Percentiles rank a stretch among this genome's conserved stretches.
These are phyloP conservation scores for Glebionis coronaria DNA, from an alignment of 129 eudicot species.

Conservation along the genomic window DNA sequence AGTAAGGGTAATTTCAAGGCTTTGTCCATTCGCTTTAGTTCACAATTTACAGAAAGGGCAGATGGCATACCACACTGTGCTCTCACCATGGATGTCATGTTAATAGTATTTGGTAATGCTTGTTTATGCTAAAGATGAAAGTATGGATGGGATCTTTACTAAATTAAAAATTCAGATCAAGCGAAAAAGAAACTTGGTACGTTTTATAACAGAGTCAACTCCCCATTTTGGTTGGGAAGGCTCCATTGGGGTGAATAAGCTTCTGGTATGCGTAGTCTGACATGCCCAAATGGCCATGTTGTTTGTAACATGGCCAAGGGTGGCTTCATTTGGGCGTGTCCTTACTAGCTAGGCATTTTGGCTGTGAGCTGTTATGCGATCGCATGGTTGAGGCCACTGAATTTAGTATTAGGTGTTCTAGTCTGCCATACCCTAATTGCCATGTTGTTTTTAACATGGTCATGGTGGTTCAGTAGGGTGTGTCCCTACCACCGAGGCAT, in stretches of 20 bases:
- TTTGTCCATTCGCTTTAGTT: neutral
- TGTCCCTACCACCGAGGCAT: no score
- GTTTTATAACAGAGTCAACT: no score
- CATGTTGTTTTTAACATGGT: no score
- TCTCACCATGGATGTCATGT: neutral
- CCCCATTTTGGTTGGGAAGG: neutral
- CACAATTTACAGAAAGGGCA: neutral
- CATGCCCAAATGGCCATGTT: no score
- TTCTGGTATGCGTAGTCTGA: neutral
- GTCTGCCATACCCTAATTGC: no score
- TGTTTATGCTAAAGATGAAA: neutral
- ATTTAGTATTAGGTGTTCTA: no score
- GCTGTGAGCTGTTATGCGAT: no score
- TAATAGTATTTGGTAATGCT: neutral
- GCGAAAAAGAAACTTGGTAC: neutral
- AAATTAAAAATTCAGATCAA: neutral
- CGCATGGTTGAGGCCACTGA: no score
- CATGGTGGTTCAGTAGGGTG: no score
- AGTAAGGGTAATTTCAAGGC: neutral
- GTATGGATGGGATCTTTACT: neutral
- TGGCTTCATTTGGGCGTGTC: no score
- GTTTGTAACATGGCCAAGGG: no score
- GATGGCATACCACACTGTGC: neutral
- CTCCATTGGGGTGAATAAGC: neutral
- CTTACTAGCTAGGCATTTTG: no score